Base-by-base conservation (phyloP, 2,329 filamentous ascomycete species). In the Alternaria triticina region DNA sequence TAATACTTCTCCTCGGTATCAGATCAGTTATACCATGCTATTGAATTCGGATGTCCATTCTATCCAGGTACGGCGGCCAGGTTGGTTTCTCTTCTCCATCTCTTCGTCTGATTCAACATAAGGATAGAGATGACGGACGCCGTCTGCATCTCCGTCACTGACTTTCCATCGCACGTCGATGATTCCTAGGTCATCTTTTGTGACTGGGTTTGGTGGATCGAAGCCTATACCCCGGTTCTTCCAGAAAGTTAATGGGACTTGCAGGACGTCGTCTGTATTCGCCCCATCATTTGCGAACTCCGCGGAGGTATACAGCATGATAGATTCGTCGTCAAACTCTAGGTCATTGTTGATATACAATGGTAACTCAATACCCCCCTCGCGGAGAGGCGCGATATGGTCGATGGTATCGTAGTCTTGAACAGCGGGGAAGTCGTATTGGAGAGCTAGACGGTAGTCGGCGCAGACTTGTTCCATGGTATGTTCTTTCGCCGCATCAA, bases 311-410 rank as follows among this genome's bases (percentile, higher is more conserved):
- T 57, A 62, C n/a, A 55, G 9, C 59, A 57, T 57, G 47, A 62
- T 62, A n/a, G 54, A 57, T 5, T 58, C 54, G 6, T 62, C 54
- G 45, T 62, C 54, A 30, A 55, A 57, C 7, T 62, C 45, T 13
- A 47, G 5, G 33, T 50, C 54, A 12, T 36, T 44, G 10, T 33
- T 62, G 17, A 55, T 49, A 28, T 56, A 56, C 36, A 58, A 30
- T 23, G 45, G 30, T n/a, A 36, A 25, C 10, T 25, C 25, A n/a
- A 30, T 25, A 4, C 59, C 59, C 1, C 45, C 46, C 25, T 57
- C 46, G n/a, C 27, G 20, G 7, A 27, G 20, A 10, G 54, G 30
- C 20, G 17, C 40, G 12, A 23, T 15, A 40, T 57, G 43, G 17
- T 59, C 57, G 10, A 25, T 59, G 8, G 47, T 54, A 22, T 59